Evolutionary conservation across 805 yeast species (phyloP).

Genomic region (Saccharomyces jurei): DNA sequence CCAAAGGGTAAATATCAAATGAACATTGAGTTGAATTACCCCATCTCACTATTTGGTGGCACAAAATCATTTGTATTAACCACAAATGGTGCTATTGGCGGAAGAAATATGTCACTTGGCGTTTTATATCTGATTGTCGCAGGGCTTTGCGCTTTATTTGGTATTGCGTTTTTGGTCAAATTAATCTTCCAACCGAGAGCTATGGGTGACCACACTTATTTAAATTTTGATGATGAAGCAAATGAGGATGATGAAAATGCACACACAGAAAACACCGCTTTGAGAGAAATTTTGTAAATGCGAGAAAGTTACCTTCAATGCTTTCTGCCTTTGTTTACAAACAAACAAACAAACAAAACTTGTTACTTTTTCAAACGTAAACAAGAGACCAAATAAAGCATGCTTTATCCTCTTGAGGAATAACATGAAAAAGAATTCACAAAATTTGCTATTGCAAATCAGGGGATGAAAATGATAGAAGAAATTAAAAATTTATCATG

Average conservation of each 20-base stretch:
- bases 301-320: background rate
- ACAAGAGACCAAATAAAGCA: background rate
- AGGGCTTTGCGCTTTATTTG: constrained; percentile 62
- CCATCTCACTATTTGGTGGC: constrained; percentile 81
- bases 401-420: background rate
- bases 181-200: constrained; percentile 79
- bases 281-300: constrained; percentile 15
- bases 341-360: background rate
- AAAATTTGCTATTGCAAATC: background rate
- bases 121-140: constrained; percentile 82
- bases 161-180: constrained; percentile 67
- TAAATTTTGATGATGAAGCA: constrained; percentile 34
- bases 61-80: constrained; percentile 74
- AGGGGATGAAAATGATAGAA: background rate
- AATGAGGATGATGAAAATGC: constrained; percentile 2
- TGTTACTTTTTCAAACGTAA: background rate
- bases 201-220: constrained; percentile 70
- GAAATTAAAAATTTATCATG: background rate
- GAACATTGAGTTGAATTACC: constrained; percentile 67
- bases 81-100: constrained; percentile 79
- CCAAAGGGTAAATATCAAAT: constrained; percentile 62
- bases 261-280: constrained; percentile 6
- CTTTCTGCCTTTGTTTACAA: background rate
- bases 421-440: background rate
- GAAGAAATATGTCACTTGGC: constrained; percentile 77